Conservation (phyloP, 1,139 yeast genomes). For the Nadsonia commutata region DNA sequence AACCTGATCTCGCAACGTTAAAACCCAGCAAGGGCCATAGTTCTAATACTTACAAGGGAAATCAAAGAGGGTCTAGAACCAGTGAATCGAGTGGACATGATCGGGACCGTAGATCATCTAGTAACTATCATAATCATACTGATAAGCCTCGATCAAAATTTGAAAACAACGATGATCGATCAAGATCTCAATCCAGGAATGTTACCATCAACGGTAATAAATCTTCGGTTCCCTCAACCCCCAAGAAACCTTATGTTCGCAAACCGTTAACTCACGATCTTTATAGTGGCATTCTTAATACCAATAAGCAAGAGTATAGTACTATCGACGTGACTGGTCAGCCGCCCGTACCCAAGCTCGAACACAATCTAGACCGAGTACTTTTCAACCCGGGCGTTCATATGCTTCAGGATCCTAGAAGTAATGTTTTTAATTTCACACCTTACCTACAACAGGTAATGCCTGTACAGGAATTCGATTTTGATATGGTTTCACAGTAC, state of each 20-base stretch:
- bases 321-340: slow-evolving; percentile 14
- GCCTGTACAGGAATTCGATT: slow-evolving; percentile 55
- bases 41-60: not conserved
- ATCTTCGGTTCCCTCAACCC: not conserved
- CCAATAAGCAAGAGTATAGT: slow-evolving; percentile 8
- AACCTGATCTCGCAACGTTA: not conserved
- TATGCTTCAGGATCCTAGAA: slow-evolving; percentile 59
- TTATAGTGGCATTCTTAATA: not conserved
- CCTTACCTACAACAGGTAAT: slow-evolving; percentile 47
- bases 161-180: not conserved
- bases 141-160: too few relatives aligned
- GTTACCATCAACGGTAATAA: not conserved
- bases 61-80: not conserved
- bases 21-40: not conserved
- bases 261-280: not conserved
- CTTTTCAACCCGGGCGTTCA: slow-evolving; percentile 78
- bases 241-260: not conserved
- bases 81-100: not conserved
- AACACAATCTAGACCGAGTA: slow-evolving; percentile 53
- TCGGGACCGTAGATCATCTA: not conserved
- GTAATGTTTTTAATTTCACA: slow-evolving; percentile 57
- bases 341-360: slow-evolving; percentile 31
- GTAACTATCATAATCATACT: too few relatives aligned
- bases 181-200: too few relatives aligned
- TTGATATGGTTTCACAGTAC: slow-evolving; percentile 40